Conservation (phyloP, 257 asterid genomes). For the Knoxia roxburghii region DNA sequence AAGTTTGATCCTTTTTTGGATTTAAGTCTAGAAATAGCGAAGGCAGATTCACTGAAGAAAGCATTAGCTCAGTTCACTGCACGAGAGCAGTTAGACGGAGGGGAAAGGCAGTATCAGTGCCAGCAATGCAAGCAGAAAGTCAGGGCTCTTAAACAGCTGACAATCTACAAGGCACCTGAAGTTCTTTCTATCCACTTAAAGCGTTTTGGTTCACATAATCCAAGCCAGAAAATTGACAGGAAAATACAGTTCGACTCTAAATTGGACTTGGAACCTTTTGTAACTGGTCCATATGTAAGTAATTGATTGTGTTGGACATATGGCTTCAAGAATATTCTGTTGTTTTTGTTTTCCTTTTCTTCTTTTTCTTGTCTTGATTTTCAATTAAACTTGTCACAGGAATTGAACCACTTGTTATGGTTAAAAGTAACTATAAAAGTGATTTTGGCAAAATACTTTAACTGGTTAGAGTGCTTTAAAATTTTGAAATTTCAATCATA, state of each 20-base stretch:
- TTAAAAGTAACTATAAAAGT: neutral
- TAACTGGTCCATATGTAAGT: conserved; percentile 81
- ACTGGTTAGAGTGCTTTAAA: neutral
- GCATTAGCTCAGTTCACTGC: conserved; percentile 89
- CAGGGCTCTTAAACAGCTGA: conserved; percentile 81
- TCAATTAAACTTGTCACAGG: neutral
- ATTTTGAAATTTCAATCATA: neutral
- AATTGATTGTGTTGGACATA: neutral
- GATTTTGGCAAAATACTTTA: neutral
- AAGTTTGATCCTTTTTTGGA: conserved; percentile 92
- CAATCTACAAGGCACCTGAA: conserved; percentile 75
- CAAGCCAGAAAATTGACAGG: conserved; percentile 70
- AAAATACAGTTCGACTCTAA: conserved; percentile 57
- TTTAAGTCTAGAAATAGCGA: conserved; percentile 75
- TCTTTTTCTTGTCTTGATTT: neutral
- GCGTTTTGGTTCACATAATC: conserved; percentile 66
- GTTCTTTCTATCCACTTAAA: conserved; percentile 88
- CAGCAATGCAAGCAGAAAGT: conserved; percentile 96
- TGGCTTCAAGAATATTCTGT: neutral
- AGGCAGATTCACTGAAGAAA: conserved; percentile 68
- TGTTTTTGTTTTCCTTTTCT: neutral
- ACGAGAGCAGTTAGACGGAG: conserved; percentile 86
- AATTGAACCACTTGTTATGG: neutral
- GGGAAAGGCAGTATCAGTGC: conserved; percentile 81
- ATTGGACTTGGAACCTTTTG: conserved; percentile 79